Evolutionary conservation across 345 rosid species (phyloP).

Genomic region (Acer yangbiense): DNA sequence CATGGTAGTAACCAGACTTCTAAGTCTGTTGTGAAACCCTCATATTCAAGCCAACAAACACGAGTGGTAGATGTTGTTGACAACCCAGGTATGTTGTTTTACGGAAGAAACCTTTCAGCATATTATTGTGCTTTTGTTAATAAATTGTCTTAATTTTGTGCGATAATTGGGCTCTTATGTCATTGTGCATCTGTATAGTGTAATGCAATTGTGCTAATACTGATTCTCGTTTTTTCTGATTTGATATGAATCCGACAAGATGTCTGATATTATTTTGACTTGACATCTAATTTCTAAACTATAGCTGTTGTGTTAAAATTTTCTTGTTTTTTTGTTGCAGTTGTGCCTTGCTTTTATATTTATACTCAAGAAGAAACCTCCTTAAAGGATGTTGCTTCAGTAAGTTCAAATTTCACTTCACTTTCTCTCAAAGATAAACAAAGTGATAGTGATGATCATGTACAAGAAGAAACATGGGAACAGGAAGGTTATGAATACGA

Average conservation of each 20-base stretch:
- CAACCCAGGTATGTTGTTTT: constrained; percentile 36
- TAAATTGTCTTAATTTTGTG: neutral
- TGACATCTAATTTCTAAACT: neutral
- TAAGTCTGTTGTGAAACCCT: constrained; percentile 31
- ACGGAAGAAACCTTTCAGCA: neutral
- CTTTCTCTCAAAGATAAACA: constrained; percentile 54
- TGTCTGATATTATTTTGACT: neutral
- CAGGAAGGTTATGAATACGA: constrained; percentile 82
- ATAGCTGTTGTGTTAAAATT: neutral
- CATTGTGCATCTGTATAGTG: neutral
- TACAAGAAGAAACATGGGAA: constrained; percentile 65
- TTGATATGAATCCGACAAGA: neutral
- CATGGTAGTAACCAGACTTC: constrained; percentile 26
- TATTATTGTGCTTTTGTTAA: neutral
- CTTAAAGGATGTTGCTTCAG: constrained; percentile 42
- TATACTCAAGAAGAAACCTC: constrained; percentile 53
- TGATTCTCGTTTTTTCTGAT: neutral
- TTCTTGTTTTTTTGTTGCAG: constrained; percentile 39
- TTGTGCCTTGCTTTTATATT: constrained; percentile 86
- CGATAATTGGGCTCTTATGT: neutral
- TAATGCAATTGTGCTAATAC: neutral
- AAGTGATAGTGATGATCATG: constrained; percentile 36
- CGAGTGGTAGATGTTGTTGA: constrained; percentile 36
- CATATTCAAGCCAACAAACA: constrained; percentile 26
- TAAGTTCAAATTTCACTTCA: constrained; percentile 40